Percentiles rank a stretch among this genome's conserved stretches.
phyloP scores from a whole-genome alignment of 345 rosid species.

The Gossypium mustelinum region DNA sequence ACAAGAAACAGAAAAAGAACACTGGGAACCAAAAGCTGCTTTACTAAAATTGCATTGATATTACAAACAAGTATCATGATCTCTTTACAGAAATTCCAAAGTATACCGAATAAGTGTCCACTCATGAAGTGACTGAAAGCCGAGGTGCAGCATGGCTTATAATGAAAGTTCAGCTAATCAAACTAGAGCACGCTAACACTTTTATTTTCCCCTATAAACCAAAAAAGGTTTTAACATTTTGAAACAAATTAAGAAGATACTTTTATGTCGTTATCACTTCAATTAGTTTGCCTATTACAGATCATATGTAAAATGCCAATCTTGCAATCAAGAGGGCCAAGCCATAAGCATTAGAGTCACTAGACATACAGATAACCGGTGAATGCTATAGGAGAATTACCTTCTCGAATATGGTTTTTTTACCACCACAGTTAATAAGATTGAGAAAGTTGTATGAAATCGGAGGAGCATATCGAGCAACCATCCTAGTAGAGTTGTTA shows the following conservation, averaged over 20 bases:
- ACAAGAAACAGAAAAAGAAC: not conserved
- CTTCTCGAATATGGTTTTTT: constrained; percentile 78
- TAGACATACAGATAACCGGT: not conserved
- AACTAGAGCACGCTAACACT: not conserved
- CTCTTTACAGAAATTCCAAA: not conserved
- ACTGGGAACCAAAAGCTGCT: not conserved
- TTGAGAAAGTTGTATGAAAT: constrained; percentile 92
- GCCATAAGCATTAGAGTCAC: not conserved
- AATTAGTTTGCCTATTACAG: not conserved
- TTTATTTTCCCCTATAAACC: not conserved
- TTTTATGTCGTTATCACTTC: not conserved
- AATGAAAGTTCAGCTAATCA: not conserved
- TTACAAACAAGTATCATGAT: not conserved
- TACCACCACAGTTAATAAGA: constrained; percentile 62
- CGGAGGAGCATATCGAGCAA: constrained; percentile 98
- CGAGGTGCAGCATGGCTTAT: not conserved
- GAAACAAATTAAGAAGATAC: not conserved
- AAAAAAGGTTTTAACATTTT: not conserved
- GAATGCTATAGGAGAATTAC: constrained; percentile 33
- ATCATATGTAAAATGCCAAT: not conserved
- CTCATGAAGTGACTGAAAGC: not conserved
- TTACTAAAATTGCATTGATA: not conserved
- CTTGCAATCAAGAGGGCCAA: not conserved
- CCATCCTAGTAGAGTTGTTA: constrained; percentile 58
- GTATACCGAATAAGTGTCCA: not conserved